Evolutionary conservation across 2,329 filamentous ascomycete species (phyloP), one percentile per base, ranked within the genome.

Genomic region (Clathrospora elynae): DNA sequence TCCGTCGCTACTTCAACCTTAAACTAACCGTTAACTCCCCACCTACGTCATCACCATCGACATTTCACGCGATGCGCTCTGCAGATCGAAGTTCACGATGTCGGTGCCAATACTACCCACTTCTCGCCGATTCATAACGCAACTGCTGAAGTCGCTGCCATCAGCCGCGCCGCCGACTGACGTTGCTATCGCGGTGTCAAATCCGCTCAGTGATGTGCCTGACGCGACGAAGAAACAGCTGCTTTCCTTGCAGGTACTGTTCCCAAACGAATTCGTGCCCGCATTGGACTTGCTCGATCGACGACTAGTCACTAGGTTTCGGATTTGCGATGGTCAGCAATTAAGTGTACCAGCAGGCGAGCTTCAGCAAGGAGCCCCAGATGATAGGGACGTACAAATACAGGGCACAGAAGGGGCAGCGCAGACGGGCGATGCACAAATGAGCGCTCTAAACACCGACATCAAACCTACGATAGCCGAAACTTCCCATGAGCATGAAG

Each of bases 271-370:
- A 39, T 73, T 96, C 2, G 83, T 96, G 1, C 88, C 90, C 2
- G 90, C 92, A 0, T 78, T 99, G 2, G 91, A 97, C 68, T 78
- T 97, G 0, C 78, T 99, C 1, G 93, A 99, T 68, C 81, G 89
- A 17, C 74, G 79, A 2, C 79, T 93, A 1, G 82, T 96, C 22
- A 83, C 77, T 5, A 78, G 83, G 1, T 68, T 78, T 11, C 44
- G 39, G 0, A 52, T 67, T 11, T n/a, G 17, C 18, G 25, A 47
- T 11, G 16, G 9, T 2, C 16, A 24, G 5, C 23, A 33, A 30
- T 12, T 30, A 13, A 22, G 13, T 17, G 20, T n/a, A 18, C 3
- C 5, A n/a, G 10, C 13, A 3, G 20, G 1, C 3, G 10, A 2
- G 3, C 12, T 4, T 2, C n/a, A 31, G 25, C n/a, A 4, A 18